Evolutionary conservation across 257 asterid species (phyloP), one percentile per base, ranked within the genome.

Genomic region (Solanum lycopersicoides): DNA sequence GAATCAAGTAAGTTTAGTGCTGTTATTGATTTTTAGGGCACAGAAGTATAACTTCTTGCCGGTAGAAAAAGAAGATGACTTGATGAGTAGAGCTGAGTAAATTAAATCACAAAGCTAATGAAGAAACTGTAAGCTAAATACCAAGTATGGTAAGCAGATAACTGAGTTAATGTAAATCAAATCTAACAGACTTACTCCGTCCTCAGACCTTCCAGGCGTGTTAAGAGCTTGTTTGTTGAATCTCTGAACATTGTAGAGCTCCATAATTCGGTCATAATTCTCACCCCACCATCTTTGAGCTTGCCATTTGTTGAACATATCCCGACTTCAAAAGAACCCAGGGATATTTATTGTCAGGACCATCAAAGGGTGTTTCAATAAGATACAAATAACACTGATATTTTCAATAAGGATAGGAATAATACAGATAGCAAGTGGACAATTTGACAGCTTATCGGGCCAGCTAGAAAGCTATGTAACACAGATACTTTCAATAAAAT

Each of bases 201-300:
- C 96, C 89, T 95, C 99, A 1, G 98, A 94, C 92, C 95, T 90
- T 39, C 95, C 93, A 6, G 98, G 98, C 18, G 98, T 95, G 89
- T 93, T 89, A 82, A 92, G 90, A 47, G 95, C 97, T 90, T 95
- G 98, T 90, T 89, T 93, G 39, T 96, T 95, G 92, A 95, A 95
- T 91, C 91, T 94, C 91, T 94, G 98, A 68, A 95, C 98, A 82
- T 95, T 95, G 88, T 95, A 94, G 3, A 95, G 95, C 94, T 95
- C 98, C 97, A 94, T 94, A 86, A 95, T 94, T 79, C 96, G 89
- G 83, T 95, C 98, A 63, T 92, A 95, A 53, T 95, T 95, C 87
- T 95, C 98, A 2, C 94, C 98, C 98, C 98, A 94, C 98, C 98
- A 94, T 86, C 96, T 90, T 84, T 95, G 98, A 63, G 98, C 98